Conservation (phyloP, 306 rosid genomes). For the Trichosanthes cucumerina region DNA sequence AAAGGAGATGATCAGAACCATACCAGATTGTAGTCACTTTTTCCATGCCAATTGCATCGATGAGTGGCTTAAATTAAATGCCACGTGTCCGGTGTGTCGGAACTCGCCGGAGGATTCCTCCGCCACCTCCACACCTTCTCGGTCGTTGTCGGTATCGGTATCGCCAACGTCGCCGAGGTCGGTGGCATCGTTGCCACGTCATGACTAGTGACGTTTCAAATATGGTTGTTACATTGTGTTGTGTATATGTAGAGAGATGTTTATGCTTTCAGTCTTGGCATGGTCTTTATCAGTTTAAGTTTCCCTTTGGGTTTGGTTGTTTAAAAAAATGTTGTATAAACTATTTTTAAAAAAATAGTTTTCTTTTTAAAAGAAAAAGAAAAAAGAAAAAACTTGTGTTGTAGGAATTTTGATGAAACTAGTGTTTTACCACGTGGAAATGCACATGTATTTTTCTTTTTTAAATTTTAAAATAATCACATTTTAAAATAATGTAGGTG, state of each 20-base stretch:
- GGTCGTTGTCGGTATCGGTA: not conserved
- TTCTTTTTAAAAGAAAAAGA: too few species aligned
- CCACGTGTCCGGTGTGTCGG: constrained; percentile 64
- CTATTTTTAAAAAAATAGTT: too few species aligned
- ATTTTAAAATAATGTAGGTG: too few species aligned
- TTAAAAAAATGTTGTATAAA: too few species aligned
- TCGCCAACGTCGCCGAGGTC: constrained; percentile 23
- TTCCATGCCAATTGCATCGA: constrained; percentile 58
- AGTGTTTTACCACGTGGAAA: too few species aligned
- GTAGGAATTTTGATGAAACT: too few species aligned
- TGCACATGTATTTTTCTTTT: too few species aligned
- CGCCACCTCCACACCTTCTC: constrained; percentile 8
- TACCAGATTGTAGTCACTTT: constrained; percentile 59
- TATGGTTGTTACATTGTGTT: not conserved
- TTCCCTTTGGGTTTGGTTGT: not conserved
- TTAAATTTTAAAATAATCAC: too few species aligned
- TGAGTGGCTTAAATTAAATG: constrained; percentile 62
- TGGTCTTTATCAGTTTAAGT: not conserved
- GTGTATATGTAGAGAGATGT: not conserved
- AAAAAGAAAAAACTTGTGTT: too few species aligned
- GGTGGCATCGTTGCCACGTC: not conserved
- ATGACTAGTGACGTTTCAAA: not conserved
- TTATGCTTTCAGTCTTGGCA: not conserved
- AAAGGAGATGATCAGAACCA: constrained; percentile 45
- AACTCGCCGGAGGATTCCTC: constrained; percentile 30